phyloP scores from a whole-genome alignment of 2,329 filamentous ascomycete species.

The Colletotrichum tanaceti region DNA sequence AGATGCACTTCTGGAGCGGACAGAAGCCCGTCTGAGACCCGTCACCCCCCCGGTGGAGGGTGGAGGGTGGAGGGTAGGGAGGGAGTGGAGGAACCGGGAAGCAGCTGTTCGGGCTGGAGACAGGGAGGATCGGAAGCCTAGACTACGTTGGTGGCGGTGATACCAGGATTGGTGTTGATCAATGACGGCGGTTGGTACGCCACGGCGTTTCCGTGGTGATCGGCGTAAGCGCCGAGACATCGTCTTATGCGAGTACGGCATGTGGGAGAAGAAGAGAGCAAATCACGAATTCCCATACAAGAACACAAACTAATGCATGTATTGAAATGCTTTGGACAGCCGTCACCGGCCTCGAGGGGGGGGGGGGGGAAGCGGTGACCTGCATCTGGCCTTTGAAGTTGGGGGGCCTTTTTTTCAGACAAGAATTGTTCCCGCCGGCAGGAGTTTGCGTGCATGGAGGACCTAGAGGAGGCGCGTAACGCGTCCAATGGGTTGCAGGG shows the following conservation, averaged over 20 bases:
- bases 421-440: neutral
- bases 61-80: too few relatives aligned
- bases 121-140: constrained; percentile 7
- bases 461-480: constrained; percentile 10
- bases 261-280: neutral
- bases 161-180: too few relatives aligned
- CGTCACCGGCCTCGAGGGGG: neutral
- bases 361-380: too few relatives aligned
- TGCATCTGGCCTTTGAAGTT: neutral
- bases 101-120: constrained; percentile 10
- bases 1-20: constrained; percentile 58
- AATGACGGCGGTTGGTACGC: neutral
- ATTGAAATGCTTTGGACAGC: neutral
- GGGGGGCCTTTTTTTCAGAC: neutral
- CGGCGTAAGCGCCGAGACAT: neutral
- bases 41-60: too few relatives aligned
- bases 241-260: neutral
- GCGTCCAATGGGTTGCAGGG: constrained; percentile 2
- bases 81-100: neutral
- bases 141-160: neutral
- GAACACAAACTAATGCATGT: neutral
- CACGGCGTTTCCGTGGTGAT: neutral
- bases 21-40: constrained; percentile 50
- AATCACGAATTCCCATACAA: neutral
- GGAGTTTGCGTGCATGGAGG: neutral